Base-by-base conservation (phyloP, 192 early-diverging fungal genomes). In the Physocladia obscura region DNA sequence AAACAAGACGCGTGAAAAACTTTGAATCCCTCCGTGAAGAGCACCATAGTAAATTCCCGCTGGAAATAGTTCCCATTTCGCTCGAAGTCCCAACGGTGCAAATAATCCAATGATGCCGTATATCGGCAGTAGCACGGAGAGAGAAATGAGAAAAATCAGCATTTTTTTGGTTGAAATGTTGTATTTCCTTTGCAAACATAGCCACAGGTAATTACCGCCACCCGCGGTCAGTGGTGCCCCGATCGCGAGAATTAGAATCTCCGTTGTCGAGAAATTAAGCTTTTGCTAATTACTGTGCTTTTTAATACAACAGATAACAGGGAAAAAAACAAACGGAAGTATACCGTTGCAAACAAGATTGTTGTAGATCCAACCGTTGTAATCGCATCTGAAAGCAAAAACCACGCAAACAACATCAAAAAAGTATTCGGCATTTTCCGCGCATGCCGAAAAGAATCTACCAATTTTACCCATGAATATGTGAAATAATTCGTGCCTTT, bases 71-170 rank as follows among this genome's bases (percentile, higher is more conserved):
- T 77, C 76, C 37, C 39, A 50, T 47, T 58, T 62, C 27, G 40
- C 29, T 47, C 39, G 38, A 15, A 77, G 61, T 3, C 76, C 76
- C 57, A 77, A 50, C n/a, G 75, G 61, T n/a, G 49, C 40, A 27
- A 73, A 73, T 35, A 70, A 62, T 32, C 76, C 76, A 13, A 77
- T 19, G 2, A 74, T 47, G 1, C 73, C 76, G 22, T 62, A 77
- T 11, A 77, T 21, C 6, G 71, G 62, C 21, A 74, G 64, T 26
- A 73, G 4, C 60, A 56, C 26, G 13, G 58, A 36, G 19, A 67
- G 35, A 31, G 49, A 22, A 1, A 59, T 21, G 2, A 68, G 63
- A 17, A 61, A 35, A 2, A 73, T 73, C 30, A 77, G 62, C 47
- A 68, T 69, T 2, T n/a, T 3, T 49, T 69, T 65, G 29, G 71